Base-by-base conservation (phyloP, 306 rosid species). In the Vigna reflexopilosa region DNA sequence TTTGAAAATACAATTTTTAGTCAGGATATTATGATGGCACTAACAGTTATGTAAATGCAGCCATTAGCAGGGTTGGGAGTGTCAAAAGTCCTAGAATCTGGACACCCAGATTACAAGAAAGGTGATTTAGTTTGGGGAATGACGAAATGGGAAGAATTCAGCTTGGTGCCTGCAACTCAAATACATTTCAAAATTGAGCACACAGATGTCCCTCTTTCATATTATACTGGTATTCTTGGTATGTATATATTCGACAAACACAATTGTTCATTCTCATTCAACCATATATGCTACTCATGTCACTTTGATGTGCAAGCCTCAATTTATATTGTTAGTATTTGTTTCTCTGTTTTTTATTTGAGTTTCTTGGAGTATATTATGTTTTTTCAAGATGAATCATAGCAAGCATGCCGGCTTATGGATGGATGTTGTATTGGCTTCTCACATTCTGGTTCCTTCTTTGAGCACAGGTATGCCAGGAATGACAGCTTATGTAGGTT, bases 401-500 rank as follows among this genome's bases (percentile, higher is more conserved):
- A 28, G 32, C 32, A 28, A 28, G 32, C 36, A 32, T 32, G 36
- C 0, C 4, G 5, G 6, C 36, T 32, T 32, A 32, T 32, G 6
- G 36, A 32, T 32, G 36, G 28, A 24, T 24, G 28, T 24, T 24
- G 28, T 24, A 24, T 24, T 24, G 28, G 28, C 28, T 24, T 24
- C 28, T 24, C 28, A 24, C 28, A 24, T 32, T 32, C 36, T 32
- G 4, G 6, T 28, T 28, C 5, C 4, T 32, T 32, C 4, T 32
- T 4, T 32, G 36, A 32, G 4, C 36, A 32, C 19, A 81, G 85
- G 89, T 74, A 86, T 87, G 91, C 86, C 94, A 12, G 90, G 94
- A 20, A 66, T 82, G 89, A 84, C 89, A 42, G 86, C 89, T 48
- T 85, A 88, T 82, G 86, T 79, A 3, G 86, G 83, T 16, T 81